Base-by-base conservation (phyloP, 768 basidiomycete genomes). In the Porpolomopsis calyptriformis region DNA sequence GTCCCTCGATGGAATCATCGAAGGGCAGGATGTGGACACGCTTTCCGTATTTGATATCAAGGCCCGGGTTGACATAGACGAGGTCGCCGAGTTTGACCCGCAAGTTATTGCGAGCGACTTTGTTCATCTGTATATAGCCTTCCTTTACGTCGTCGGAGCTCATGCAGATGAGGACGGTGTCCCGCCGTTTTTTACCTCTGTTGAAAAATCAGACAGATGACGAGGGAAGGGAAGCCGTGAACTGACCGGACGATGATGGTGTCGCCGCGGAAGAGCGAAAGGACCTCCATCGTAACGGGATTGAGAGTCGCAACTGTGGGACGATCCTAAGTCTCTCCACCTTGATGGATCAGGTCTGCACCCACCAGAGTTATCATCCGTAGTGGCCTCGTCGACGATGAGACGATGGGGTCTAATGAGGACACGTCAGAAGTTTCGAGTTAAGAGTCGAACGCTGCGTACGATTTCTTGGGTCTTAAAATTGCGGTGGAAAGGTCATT, bases 1-100 rank as follows among this genome's bases (percentile, higher is more conserved):
- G 75, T 55, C 94, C 96, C 70, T 99, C 96, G 50, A 98, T 71
- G 4, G 96, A 98, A 70, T 99, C 96, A 57, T 97, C 96, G 60
- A 99, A 98, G 1, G 96, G 96, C 12, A 99, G 73, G 49, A 99
- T 77, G 61, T 98, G 96, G 33, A 99, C 80, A 46, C 94, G 84
- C 64, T 99, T 98, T 53, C 96, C 96, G 64, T 99, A 99, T 67
- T 97, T 96, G 74, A 98, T 97, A 59, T 98, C 94, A 49, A 85
- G 77, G 62, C 93, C 97, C 57, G 89, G 80, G 64, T 98, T 93
- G 1, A 99, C 92, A 51, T 87, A 88, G 61, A 91, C 91, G 46
- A 98, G 75, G 64, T 99, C 96, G 35, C 88, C 94, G 35, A 98
- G 82, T 71, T 97, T 98, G 55, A 98, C 90, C 46, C 94, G 88